Percentiles rank a stretch among this genome's conserved stretches.
Conservation (phyloP, 345 rosid genomes). For the Brassica carinata region DNA sequence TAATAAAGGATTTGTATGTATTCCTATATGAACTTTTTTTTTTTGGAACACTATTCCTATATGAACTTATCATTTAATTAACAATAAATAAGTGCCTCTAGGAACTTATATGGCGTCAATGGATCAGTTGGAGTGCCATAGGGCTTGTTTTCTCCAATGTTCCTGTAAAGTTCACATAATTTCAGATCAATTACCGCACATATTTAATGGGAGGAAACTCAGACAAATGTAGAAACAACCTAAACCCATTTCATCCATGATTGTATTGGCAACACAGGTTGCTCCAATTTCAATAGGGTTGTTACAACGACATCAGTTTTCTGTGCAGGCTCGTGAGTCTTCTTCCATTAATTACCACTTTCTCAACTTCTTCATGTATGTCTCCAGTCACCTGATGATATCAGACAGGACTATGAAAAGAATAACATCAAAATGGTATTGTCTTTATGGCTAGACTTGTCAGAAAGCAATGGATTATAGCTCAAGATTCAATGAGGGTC, state of each 20-base stretch:
- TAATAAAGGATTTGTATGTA: too few relatives aligned
- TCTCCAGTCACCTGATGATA: slow-evolving; percentile 73
- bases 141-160: slow-evolving; percentile 74
- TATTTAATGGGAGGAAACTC: not conserved
- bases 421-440: not conserved
- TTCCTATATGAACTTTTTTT: too few relatives aligned
- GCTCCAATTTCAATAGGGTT: not conserved
- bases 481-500: not conserved
- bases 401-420: not conserved
- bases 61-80: too few relatives aligned
- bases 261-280: slow-evolving; percentile 85
- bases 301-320: not conserved
- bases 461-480: not conserved
- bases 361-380: slow-evolving; percentile 85
- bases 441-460: not conserved
- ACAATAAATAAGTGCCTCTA: not conserved
- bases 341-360: not conserved
- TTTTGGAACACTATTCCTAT: too few relatives aligned
- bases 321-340: not conserved
- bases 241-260: slow-evolving; percentile 75
- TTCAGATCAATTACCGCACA: not conserved
- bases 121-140: slow-evolving; percentile 86
- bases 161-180: slow-evolving; percentile 45
- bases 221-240: slow-evolving; percentile 47
- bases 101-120: slow-evolving; percentile 25